Evolutionary conservation across 2,329 filamentous ascomycete genomes (phyloP).

Genomic region (Sclerotinia minor): DNA sequence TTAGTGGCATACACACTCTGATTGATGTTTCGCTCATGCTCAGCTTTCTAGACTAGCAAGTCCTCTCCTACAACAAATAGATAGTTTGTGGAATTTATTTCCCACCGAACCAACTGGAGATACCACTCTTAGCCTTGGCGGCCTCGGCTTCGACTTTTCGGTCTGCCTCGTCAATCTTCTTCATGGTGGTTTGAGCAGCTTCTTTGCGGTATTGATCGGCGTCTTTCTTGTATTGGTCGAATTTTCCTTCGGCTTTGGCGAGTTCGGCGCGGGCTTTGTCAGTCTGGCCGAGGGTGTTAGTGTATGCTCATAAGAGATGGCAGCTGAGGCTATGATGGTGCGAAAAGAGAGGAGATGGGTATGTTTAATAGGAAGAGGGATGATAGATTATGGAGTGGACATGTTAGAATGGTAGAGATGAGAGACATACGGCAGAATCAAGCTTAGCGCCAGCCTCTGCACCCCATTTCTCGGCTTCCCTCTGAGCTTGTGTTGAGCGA

Average conservation of each 20-base stretch:
- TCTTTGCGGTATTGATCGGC: constrained; percentile 63
- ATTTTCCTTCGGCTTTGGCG: constrained; percentile 59
- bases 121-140: constrained; percentile 77
- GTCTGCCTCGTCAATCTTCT: constrained; percentile 81
- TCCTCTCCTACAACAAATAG: neutral
- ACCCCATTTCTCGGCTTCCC: constrained; percentile 62
- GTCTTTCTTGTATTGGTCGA: constrained; percentile 61
- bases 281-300: constrained; percentile 47
- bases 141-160: constrained; percentile 76
- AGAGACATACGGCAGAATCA: constrained; percentile 64
- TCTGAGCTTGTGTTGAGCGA: constrained; percentile 61
- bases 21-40: neutral
- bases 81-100: constrained; percentile 45
- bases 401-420: constrained; percentile 2
- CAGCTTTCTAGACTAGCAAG: neutral
- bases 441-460: constrained; percentile 63
- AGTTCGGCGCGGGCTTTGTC: constrained; percentile 64
- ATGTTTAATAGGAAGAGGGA: neutral
- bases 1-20: neutral
- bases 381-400: neutral
- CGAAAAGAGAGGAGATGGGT: neutral
- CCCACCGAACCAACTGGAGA: constrained; percentile 83
- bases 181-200: constrained; percentile 61
- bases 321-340: too few relatives aligned
- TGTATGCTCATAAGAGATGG: constrained; percentile 4